Base-by-base conservation (phyloP, 352 stramenopile species). In the Pythium phragmiticola region DNA sequence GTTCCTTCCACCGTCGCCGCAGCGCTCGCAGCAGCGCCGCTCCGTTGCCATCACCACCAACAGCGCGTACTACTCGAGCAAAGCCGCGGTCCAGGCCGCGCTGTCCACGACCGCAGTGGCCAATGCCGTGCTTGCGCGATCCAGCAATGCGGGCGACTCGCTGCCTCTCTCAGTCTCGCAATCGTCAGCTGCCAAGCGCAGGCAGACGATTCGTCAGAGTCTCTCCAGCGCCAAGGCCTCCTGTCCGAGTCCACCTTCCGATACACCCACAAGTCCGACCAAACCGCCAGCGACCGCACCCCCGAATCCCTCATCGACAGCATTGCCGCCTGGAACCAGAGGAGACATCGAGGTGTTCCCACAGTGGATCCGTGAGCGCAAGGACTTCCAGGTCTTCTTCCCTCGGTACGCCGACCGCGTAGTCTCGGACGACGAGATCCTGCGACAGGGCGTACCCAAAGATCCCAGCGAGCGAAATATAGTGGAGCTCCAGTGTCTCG, bases 311-410 rank as follows among this genome's bases (percentile, higher is more conserved):
- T 37, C 9, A 37, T 37, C 33, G 33, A 33, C 51, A 4, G 17
- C 48, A 7, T 17, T 45, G 0, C 19, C 39, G 12, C 26, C 57
- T 9, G 33, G 33, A 7, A 45, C 42, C 21, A 34, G 28, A 3
- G 70, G 64, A 23, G 72, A 80, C 21, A 43, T 72, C 7, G 77
- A 85, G 14, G 65, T 88, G 0, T 86, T 87, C 34, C 77, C 77
- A 8, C 28, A 66, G 26, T 89, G 82, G 79, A 87, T 90, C 28
- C 76, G 76, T n/a, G 82, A 90, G 49, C 82, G 82, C 17, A 90
- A 90, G 47, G 82, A 90, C 60, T 89, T 90, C 56, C 82, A 90
- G 36, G 76, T 87, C 5, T 90, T 84, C 42, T 88, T 90, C 42
- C 79, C 82, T 46, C 73, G 78, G 4, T 90, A 80, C 55, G 73